These are phyloP conservation scores for Parathielavia appendiculata DNA, from an alignment of 495 filamentous ascomycete species.

Conservation along the genomic window DNA sequence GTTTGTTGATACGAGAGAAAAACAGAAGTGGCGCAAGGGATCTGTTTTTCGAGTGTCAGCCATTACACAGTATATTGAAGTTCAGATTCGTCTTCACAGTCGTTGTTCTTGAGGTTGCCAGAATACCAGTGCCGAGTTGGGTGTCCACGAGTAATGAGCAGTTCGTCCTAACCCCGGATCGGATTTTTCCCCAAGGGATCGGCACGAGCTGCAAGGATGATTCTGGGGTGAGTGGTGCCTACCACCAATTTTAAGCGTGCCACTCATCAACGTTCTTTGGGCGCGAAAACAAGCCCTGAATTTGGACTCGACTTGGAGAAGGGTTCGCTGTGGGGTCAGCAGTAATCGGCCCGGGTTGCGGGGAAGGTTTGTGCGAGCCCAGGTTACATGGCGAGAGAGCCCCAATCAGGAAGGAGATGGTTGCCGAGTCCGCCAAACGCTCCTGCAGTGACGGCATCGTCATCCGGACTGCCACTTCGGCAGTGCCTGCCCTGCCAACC, in stretches of 20 bases:
- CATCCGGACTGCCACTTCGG: constrained; percentile 17
- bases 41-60: too few species aligned
- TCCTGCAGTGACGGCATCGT: constrained; percentile 6
- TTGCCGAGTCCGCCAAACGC: background rate
- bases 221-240: background rate
- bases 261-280: background rate
- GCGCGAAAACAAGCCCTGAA: background rate
- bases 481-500: background rate
- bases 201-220: background rate
- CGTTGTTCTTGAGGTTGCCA: too few species aligned
- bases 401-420: background rate
- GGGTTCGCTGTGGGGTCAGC: background rate
- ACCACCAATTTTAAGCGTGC: background rate
- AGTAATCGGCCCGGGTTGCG: constrained; percentile 2
- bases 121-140: too few species aligned
- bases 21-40: too few species aligned
- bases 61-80: too few species aligned
- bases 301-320: background rate
- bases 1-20: too few species aligned
- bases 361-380: background rate
- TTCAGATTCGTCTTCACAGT: too few species aligned
- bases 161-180: too few species aligned
- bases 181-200: too few species aligned
- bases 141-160: too few species aligned
- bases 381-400: background rate